Evolutionary conservation across 345 rosid species (phyloP), one percentile per base, ranked within the genome.

Genomic region (Sisymbrium irio): DNA sequence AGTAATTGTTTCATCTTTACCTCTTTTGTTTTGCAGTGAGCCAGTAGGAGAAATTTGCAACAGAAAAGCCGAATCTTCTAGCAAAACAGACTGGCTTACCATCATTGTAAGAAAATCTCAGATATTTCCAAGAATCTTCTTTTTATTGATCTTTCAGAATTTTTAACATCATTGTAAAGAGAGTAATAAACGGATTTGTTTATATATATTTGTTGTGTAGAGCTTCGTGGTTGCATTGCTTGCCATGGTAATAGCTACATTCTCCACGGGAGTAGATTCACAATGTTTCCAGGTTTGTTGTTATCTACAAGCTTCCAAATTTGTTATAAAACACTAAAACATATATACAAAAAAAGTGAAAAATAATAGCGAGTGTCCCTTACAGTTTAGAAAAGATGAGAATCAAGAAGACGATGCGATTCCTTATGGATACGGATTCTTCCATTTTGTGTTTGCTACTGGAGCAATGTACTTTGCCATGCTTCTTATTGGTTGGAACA

Each of bases 381-480:
- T 78, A 74, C 42, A 62, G 79, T 18, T 74, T 5, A 89, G 79
- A 22, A 86, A 89, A 79, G 89, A 75, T 51, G 90, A 81, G 18
- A 72, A 59, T 8, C 82, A 78, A 25, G 69, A 77, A 2, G 96
- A 85, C 62, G 89, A 89, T 57, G 84, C 82, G 18, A 88, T 89
- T 41, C 97, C 98, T 30, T 93, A 93, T 39, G 96, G 96, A 57
- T 91, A 93, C 30, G 98, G 98, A 37, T 93, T 93, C 92, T 93
- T 93, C 81, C 98, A 91, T 82, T 86, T 93, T 54, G 97, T 93
- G 41, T 93, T 93, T 25, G 98, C 97, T 66, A 89, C 97, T 1
- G 98, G 97, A 69, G 92, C 97, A 2, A 94, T 91, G 98, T 94
- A 94, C 82, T 89, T 94, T 18, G 95, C 92, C 8, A 94, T 94